A percentile compares a stretch with the other conserved stretches of the same genome.
These are phyloP conservation scores for Colletotrichum sansevieriae DNA, from an alignment of 2,329 filamentous ascomycete genomes.

Conservation along the genomic window DNA sequence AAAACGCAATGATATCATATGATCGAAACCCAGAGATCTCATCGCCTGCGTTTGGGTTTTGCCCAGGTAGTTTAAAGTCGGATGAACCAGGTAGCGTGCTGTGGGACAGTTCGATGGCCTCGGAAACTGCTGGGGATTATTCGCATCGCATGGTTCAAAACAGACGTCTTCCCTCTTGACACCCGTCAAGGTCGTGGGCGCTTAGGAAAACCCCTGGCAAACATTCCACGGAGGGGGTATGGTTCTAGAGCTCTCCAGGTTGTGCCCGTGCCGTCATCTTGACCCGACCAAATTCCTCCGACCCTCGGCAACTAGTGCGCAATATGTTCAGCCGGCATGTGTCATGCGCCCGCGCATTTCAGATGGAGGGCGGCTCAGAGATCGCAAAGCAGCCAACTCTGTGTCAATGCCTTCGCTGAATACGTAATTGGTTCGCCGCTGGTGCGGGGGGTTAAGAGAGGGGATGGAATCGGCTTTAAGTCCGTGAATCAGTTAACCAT, in stretches of 20 bases:
- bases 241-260: neutral
- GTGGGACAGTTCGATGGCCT: neutral
- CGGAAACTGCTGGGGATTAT: constrained; percentile 4
- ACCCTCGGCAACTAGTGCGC: constrained; percentile 16
- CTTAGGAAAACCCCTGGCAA: neutral
- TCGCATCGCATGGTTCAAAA: constrained; percentile 25
- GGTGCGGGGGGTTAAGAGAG: neutral
- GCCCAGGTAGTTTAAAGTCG: constrained; percentile 8
- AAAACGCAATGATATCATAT: constrained; percentile 31
- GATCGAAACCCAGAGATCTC: neutral
- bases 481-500: neutral
- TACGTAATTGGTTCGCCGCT: neutral
- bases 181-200: neutral
- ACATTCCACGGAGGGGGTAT: neutral
- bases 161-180: constrained; percentile 21
- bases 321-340: constrained; percentile 30
- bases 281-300: constrained; percentile 3
- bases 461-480: neutral
- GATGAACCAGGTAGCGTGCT: constrained; percentile 32
- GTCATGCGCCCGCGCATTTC: constrained; percentile 20
- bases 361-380: constrained; percentile 14
- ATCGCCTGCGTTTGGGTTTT: neutral
- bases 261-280: neutral
- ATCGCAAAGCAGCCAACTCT: neutral
- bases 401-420: neutral